Conservation (phyloP, 2,329 filamentous ascomycete species). For the Monosporascus sp. region DNA sequence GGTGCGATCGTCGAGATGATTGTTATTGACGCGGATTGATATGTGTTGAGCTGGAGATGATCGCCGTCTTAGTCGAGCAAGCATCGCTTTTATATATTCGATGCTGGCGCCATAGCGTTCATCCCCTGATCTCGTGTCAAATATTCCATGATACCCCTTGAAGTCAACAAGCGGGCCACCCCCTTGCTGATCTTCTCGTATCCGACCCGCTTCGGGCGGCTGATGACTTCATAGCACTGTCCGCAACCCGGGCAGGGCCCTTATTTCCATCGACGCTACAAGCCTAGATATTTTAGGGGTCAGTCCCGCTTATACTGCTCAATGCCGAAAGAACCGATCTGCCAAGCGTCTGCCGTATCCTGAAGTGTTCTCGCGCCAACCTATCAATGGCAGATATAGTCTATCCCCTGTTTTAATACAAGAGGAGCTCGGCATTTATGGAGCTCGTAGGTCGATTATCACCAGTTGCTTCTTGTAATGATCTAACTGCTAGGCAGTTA, state of each 20-base stretch:
- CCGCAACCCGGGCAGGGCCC: neutral
- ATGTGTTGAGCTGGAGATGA: neutral
- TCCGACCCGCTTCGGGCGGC: slow-evolving; percentile 1
- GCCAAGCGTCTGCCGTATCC: too few species aligned
- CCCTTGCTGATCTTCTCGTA: slow-evolving; percentile 5
- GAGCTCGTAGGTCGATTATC: too few species aligned
- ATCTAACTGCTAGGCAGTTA: too few species aligned
- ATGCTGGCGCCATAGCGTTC: neutral
- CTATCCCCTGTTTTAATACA: too few species aligned
- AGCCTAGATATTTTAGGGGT: neutral
- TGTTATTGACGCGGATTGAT: neutral
- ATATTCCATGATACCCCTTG: neutral
- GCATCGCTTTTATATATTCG: neutral
- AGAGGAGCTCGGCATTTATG: too few species aligned
- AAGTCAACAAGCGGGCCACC: neutral
- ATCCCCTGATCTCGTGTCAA: neutral
- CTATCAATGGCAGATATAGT: too few species aligned
- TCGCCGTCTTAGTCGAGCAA: neutral
- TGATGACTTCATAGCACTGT: neutral
- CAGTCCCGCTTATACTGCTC: too few species aligned
- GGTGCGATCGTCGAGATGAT: neutral
- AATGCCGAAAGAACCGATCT: too few species aligned
- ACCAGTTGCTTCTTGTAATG: too few species aligned
- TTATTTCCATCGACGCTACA: neutral
- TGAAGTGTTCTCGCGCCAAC: too few species aligned